Percentiles rank a stretch among this genome's conserved stretches.
Evolutionary conservation across 1,284 basidiomycete genomes (phyloP).

Genomic region (Termitomyces sp.): DNA sequence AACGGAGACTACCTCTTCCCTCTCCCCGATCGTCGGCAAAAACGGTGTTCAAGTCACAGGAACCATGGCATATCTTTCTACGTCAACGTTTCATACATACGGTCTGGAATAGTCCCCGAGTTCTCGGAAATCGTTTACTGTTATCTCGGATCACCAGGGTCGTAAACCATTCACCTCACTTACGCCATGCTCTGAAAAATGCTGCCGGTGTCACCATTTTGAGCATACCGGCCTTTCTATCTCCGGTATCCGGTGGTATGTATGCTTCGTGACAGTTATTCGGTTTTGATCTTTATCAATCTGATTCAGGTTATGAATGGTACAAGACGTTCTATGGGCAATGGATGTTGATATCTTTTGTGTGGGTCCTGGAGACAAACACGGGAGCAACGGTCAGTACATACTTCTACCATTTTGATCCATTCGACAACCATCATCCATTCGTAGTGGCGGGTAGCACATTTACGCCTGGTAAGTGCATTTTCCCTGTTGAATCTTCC

Average conservation of each 20-base stretch:
- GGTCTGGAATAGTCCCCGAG: constrained; percentile 32
- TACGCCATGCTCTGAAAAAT: constrained; percentile 45
- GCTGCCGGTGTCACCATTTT: constrained; percentile 41
- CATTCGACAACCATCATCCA: background rate
- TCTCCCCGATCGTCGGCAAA: background rate
- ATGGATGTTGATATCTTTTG: constrained; percentile 48
- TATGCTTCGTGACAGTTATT: constrained; percentile 12
- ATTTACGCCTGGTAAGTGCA: constrained; percentile 39
- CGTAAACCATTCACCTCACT: constrained; percentile 37
- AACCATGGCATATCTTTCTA: background rate
- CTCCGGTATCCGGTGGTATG: constrained; percentile 34
- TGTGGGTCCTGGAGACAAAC: constrained; percentile 50
- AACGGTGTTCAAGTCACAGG: background rate
- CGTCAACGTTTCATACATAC: constrained; percentile 9
- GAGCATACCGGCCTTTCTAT: constrained; percentile 42
- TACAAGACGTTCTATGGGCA: constrained; percentile 37
- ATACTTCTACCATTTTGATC: background rate
- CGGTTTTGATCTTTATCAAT: background rate
- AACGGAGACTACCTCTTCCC: constrained; percentile 3
- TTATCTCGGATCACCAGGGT: constrained; percentile 31
- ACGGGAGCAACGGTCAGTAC: constrained; percentile 42
- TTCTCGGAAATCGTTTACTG: constrained; percentile 30
- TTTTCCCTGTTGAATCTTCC: background rate
- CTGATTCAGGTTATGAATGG: constrained; percentile 34
- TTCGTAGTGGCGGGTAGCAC: constrained; percentile 38